Evolutionary conservation across 1,139 yeast species (phyloP), one percentile per base, ranked within the genome.

Genomic region (Suhomyces chickasaworum): DNA sequence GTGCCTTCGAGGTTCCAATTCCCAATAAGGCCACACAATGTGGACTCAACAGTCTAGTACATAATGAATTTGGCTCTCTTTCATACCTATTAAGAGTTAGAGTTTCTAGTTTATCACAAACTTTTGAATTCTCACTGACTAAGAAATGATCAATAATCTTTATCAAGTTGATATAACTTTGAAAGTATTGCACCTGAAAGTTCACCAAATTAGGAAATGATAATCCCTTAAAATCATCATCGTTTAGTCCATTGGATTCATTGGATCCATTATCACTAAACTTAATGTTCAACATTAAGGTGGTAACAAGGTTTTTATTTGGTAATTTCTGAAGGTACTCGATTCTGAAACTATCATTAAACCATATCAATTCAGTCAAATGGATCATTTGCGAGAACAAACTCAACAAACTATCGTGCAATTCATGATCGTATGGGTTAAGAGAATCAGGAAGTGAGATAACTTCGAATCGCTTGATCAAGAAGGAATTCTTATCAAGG

Each of bases 371-470:
- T 42, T 62, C 65, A 5, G 49, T 55, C 23, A 73, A 50, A 30
- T 57, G 54, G 15, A 31, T 13, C 41, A 66, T 51, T 7, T 50
- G 51, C 5, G 36, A 22, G 44, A 71, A 68, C 40, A 69, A 64
- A 2, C 38, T 45, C 5, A 48, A 37, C 12, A 65, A 48, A 22
- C 44, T 52, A 12, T 51, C 48, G 39, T 60, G 57, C 20, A 65
- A 48, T 4, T 62, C 64, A 31, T 57, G 54, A 44, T 71, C 72
- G 50, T 66, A 64, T 5, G 68, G 53, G 45, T 66, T 68, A 10
- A 70, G 55, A 10, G 73, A 64, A 43, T 71, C 75, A 0, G 77
- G 77, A 13, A 73, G 51, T 30, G 55, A 52, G 9, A 66, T 54
- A 37, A 67, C 63, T 40, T 56, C 64, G 34, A 71, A 57, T 17